Conservation (phyloP, 1,284 basidiomycete species). For the Neonothopanus nambi region DNA sequence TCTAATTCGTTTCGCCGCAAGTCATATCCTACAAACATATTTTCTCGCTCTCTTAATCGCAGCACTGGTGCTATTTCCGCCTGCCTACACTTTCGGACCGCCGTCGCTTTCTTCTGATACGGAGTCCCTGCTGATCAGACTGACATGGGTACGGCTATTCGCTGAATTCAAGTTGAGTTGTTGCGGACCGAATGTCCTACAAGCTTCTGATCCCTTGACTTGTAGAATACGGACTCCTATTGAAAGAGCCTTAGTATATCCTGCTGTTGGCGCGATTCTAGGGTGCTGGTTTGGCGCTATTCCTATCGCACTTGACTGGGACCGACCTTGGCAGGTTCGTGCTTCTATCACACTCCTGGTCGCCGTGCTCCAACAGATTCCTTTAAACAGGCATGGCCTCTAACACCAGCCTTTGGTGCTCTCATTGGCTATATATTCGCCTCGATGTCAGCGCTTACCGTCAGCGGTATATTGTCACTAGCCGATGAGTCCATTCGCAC, state of each 20-base stretch:
- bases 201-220: background rate
- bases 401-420: constrained; percentile 71
- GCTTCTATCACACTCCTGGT: background rate
- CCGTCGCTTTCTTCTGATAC: constrained; percentile 50
- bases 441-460: constrained; percentile 55
- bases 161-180: constrained; percentile 72
- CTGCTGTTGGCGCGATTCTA: constrained; percentile 67
- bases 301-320: constrained; percentile 91
- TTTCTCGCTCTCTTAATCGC: constrained; percentile 71
- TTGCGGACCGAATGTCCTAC: constrained; percentile 3
- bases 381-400: constrained; percentile 68
- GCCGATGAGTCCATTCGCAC: constrained; percentile 35
- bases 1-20: constrained; percentile 27
- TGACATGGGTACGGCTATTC: constrained; percentile 77
- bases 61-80: constrained; percentile 65
- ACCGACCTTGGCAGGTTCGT: constrained; percentile 90
- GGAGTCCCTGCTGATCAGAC: constrained; percentile 43
- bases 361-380: background rate
- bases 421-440: constrained; percentile 69
- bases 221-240: constrained; percentile 61
- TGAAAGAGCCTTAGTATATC: constrained; percentile 79
- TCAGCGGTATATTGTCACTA: constrained; percentile 46
- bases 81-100: constrained; percentile 68
- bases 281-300: constrained; percentile 82
- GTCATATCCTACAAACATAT: constrained; percentile 59